Evolutionary conservation across 2,329 filamentous ascomycete species (phyloP).

Genomic region (Saccharata proteae): DNA sequence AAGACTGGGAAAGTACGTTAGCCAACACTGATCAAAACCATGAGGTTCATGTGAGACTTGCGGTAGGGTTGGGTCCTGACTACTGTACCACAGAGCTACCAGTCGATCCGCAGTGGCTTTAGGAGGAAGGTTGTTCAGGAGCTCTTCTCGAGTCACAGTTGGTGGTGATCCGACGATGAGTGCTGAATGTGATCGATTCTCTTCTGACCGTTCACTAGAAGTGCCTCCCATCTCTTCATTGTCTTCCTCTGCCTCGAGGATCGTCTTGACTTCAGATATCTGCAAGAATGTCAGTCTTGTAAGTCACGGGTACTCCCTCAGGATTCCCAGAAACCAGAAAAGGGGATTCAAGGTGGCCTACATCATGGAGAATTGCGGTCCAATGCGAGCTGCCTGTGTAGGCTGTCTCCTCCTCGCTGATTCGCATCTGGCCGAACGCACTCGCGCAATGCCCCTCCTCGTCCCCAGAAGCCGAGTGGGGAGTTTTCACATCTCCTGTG

Average conservation of each 20-base stretch:
- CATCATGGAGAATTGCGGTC: slow-evolving; percentile 24
- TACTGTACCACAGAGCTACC: slow-evolving; percentile 16
- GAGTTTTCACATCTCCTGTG: slow-evolving; percentile 3
- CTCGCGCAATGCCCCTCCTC: slow-evolving; percentile 5
- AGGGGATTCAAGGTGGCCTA: background rate
- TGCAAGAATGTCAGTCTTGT: background rate
- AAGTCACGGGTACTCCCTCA: no score
- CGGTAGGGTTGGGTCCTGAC: slow-evolving; percentile 15
- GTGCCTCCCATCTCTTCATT: slow-evolving; percentile 10
- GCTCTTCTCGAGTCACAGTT: slow-evolving; percentile 16
- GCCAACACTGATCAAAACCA: no score
- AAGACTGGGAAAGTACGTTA: slow-evolving; percentile 13
- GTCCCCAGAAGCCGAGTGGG: slow-evolving; percentile 7
- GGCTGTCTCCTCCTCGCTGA: slow-evolving; percentile 10
- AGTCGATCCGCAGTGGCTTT: slow-evolving; percentile 20
- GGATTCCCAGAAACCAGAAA: no score
- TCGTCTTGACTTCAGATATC: slow-evolving; percentile 18
- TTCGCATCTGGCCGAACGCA: slow-evolving; percentile 5
- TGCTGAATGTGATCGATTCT: slow-evolving; percentile 1
- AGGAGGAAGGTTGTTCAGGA: slow-evolving; percentile 10
- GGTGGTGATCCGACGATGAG: slow-evolving; percentile 7
- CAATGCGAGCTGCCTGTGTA: slow-evolving; percentile 20
- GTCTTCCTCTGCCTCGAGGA: slow-evolving; percentile 11
- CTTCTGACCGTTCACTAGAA: slow-evolving; percentile 9
- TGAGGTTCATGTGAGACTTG: no score